Evolutionary conservation across 495 filamentous ascomycete genomes (phyloP), one percentile per base, ranked within the genome.

Genomic region (Penicillium atrosanguineum): DNA sequence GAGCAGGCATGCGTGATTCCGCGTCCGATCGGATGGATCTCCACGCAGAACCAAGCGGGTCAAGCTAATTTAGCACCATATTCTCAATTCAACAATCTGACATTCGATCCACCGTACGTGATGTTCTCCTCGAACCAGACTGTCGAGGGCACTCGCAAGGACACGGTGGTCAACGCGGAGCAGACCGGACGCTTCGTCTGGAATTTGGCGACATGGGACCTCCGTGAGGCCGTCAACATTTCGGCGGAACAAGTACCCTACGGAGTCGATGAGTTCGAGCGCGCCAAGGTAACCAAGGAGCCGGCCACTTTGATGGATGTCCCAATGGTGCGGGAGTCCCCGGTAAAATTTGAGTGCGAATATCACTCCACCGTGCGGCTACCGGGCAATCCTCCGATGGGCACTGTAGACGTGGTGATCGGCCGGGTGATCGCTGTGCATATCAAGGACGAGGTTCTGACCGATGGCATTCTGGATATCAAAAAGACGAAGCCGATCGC

Each of bases 41-140:
- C 60, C 34, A 78, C 74, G 6, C 61, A 60, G 39, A 69, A 64
- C 50, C 52, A 55, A 58, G 40, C 62, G 2, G 68, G 67, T 37
- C 46, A 59, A 45, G 57, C 67, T 53, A 83, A 84, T 55, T 71
- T 84, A 6, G 81, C 79, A 0, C 82, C 82, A 1, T 85, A 76
- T 63, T 72, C 62, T 1, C 81, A 83, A 63, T 83, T 84, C 70
- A 82, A 75, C 58, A 85, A 84, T 59, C 71, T 84, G 0, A 80
- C 79, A 40, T 85, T 80, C 64, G 79, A 83, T 65, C 82, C 80
- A 11, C 80, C 80, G 0, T 80, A 79, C 55, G 73, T 84, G 40
- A 78, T 83, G 74, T 83, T 83, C 65, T 63, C 65, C 29, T 70
- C 77, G 2, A 83, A 83, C 68, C 76, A 81, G 44, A 78, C 73